Evolutionary conservation across 345 rosid species (phyloP).

Genomic region (Citrus inodora): DNA sequence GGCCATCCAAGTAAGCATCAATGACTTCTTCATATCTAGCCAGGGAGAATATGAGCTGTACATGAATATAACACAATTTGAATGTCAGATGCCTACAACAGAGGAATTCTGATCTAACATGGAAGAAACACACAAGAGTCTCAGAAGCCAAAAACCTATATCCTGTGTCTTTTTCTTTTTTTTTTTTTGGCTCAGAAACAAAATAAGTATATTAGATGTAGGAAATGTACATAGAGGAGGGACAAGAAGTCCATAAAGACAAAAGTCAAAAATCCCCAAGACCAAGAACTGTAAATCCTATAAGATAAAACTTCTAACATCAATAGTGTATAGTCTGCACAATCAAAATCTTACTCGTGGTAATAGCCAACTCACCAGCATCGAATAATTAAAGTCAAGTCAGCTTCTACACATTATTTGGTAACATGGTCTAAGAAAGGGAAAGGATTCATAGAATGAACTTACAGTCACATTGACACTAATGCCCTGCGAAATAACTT

Average conservation of each 20-base stretch:
- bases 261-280: too few species aligned
- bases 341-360: not conserved
- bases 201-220: too few species aligned
- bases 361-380: slow-evolving; percentile 4
- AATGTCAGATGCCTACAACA: slow-evolving; percentile 2
- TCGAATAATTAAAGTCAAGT: not conserved
- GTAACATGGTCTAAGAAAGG: not conserved
- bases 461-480: slow-evolving; percentile 97
- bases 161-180: not conserved
- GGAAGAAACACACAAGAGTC: not conserved
- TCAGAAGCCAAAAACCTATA: not conserved
- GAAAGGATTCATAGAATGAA: slow-evolving; percentile 5
- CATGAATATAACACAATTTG: slow-evolving; percentile 12
- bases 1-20: slow-evolving; percentile 99
- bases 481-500: slow-evolving; percentile 80
- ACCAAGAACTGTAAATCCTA: too few species aligned
- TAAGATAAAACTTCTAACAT: not conserved
- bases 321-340: not conserved
- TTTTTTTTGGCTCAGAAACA: too few species aligned
- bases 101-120: not conserved
- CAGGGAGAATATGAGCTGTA: slow-evolving; percentile 91
- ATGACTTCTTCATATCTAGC: slow-evolving; percentile 90
- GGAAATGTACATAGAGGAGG: too few species aligned
- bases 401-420: not conserved
- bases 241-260: too few species aligned